phyloP scores from a whole-genome alignment of 768 basidiomycete species.

The Leccinellum rugosiceps region DNA sequence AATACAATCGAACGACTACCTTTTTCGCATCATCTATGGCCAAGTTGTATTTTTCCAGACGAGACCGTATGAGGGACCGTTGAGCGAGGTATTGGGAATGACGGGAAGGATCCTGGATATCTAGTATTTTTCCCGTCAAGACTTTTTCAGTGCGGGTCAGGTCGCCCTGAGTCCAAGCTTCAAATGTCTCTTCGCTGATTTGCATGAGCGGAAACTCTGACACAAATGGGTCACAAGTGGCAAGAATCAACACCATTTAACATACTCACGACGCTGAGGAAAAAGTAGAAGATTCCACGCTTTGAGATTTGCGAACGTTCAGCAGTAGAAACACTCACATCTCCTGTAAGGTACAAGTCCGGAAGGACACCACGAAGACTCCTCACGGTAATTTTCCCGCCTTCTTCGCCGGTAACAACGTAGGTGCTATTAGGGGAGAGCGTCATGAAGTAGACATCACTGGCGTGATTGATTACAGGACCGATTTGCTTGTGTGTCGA shows the following conservation, averaged over 20 bases:
- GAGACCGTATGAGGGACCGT: neutral
- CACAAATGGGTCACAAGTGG: fast-evolving
- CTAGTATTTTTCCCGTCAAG: neutral
- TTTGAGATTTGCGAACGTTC: neutral
- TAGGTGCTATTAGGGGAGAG: neutral
- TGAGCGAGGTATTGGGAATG: neutral
- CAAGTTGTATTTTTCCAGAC: neutral
- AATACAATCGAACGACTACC: neutral
- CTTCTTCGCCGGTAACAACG: neutral
- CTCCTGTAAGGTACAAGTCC: neutral
- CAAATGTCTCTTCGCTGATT: neutral
- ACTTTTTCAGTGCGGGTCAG: neutral
- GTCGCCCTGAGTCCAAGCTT: neutral
- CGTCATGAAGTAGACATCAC: neutral
- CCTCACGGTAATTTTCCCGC: neutral
- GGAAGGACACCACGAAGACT: neutral
- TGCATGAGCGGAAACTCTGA: neutral
- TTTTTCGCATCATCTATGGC: conserved; percentile 5
- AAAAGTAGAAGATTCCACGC: too few relatives aligned
- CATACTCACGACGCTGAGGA: neutral
- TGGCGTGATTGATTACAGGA: neutral
- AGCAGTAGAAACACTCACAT: neutral
- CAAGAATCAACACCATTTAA: neutral
- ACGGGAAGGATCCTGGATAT: too few relatives aligned
- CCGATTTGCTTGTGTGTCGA: neutral